Percentiles rank a stretch among this genome's conserved stretches.
These are phyloP conservation scores for Naumovozyma baii DNA, from an alignment of 805 yeast species.

Conservation along the genomic window DNA sequence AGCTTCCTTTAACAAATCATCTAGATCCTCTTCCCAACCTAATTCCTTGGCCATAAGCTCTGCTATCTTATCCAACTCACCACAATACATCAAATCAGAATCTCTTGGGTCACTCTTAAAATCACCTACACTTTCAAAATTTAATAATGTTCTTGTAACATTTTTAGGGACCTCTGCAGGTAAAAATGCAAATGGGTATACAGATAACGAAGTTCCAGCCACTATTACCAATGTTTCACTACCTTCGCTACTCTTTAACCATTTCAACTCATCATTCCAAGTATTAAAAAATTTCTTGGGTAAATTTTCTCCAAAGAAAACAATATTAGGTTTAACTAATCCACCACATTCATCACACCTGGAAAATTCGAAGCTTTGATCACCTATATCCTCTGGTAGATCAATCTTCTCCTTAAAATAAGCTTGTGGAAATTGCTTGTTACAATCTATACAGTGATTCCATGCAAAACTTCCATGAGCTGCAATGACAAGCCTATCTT, in stretches of 20 bases:
- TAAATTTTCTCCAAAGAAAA: constrained; percentile 84
- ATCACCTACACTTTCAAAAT: constrained; percentile 71
- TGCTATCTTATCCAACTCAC: constrained; percentile 61
- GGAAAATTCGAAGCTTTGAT: constrained; percentile 25
- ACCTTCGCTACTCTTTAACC: constrained; percentile 27
- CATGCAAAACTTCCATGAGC: constrained; percentile 92
- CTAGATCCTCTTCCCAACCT: constrained; percentile 58
- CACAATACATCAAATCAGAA: constrained; percentile 50
- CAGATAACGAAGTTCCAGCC: constrained; percentile 88
- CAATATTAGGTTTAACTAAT: constrained; percentile 84
- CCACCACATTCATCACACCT: constrained; percentile 60
- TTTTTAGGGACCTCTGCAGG: constrained; percentile 52
- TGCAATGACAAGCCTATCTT: constrained; percentile 57
- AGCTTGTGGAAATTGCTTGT: constrained; percentile 40
- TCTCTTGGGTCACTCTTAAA: constrained; percentile 44
- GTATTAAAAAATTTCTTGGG: constrained; percentile 59
- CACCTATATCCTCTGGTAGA: constrained; percentile 10
- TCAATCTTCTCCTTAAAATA: constrained; percentile 36
- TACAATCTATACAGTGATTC: constrained; percentile 77
- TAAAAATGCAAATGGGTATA: constrained; percentile 79
- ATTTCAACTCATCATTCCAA: constrained; percentile 47
- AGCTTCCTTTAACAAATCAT: constrained; percentile 29
- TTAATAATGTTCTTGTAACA: constrained; percentile 55
- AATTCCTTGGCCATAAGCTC: constrained; percentile 40
- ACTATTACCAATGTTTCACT: constrained; percentile 55